These are phyloP conservation scores for Lyophyllum shimeji DNA, from an alignment of 768 basidiomycete species.

Conservation along the genomic window DNA sequence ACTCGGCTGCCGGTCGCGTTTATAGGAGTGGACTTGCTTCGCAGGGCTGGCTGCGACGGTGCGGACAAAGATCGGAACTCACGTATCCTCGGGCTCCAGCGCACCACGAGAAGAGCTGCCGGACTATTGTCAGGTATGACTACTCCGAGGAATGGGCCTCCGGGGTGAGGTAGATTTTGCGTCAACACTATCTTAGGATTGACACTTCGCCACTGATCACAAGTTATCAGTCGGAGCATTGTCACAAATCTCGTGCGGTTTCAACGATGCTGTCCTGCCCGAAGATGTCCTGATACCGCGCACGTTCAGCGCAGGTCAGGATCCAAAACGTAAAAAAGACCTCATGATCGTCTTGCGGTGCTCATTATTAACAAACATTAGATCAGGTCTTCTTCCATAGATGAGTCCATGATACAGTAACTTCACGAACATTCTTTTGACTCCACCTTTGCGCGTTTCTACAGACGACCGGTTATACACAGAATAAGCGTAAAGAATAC, in stretches of 20 bases:
- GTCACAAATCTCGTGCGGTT: background rate
- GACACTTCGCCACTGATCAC: background rate
- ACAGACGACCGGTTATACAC: background rate
- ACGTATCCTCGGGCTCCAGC: background rate
- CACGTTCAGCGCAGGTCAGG: background rate
- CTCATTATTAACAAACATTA: background rate
- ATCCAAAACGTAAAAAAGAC: background rate
- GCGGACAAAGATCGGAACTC: constrained; percentile 5
- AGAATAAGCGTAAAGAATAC: too few relatives aligned
- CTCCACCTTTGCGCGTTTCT: background rate
- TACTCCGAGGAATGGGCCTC: background rate
- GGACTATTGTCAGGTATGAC: background rate
- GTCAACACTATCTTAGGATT: background rate
- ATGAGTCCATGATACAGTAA: background rate
- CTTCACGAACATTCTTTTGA: background rate
- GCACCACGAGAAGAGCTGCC: background rate
- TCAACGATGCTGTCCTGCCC: background rate
- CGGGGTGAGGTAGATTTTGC: background rate
- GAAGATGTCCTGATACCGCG: background rate
- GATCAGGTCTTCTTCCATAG: background rate
- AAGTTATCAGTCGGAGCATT: background rate
- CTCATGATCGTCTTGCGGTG: background rate
- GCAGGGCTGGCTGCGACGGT: background rate
- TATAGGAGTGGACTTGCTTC: background rate
- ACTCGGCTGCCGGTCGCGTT: background rate